Evolutionary conservation across 176 grass and related monocot species (phyloP), one percentile per base, ranked within the genome.

Genomic region (Aechmea fasciata): DNA sequence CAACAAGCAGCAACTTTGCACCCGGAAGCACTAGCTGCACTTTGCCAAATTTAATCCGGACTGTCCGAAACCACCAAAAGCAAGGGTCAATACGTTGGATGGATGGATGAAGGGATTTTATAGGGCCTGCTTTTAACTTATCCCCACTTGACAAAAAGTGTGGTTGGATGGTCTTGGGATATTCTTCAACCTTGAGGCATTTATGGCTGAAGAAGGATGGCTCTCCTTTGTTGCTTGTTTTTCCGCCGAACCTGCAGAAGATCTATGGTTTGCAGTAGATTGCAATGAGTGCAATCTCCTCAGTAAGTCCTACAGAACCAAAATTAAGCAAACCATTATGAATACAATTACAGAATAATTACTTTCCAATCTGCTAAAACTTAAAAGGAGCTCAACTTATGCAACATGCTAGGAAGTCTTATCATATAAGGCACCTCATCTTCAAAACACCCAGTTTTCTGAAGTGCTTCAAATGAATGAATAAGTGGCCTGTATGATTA

Each of bases 21-120:
- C 79, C 76, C 18, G 83, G 86, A 53, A 97, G 50, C 48, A 90
- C 84, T 41, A 92, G 79, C 61, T 92, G 82, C 10, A 85, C 11
- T 49, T 80, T 87, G 17, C 86, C 89, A 57, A 97, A 19, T 23
- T 85, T 97, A 11, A 92, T 50, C 54, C 75, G 87, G 29, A 90
- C 66, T 0, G 94, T 85, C 51, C 81, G 84, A 49, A 92, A 92
- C 94, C 94, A 97, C 86, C 85, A 85, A 53, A 90, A 76, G 11
- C 81, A 70, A 2, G 81, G 85, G 73, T 89, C 55, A 57, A 90
- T 70, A 10, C 73, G 80, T 70, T 90, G 79, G 57, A 20, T 11
- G 17, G 65, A 66, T 9, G 7, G 69, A 51, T 77, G 71, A 55
- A 78, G 61, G 26, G 80, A 82, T 68, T 87, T 83, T 2, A 66